phyloP scores from a whole-genome alignment of 2,329 filamentous ascomycete species.

The Podosphaera fusca region DNA sequence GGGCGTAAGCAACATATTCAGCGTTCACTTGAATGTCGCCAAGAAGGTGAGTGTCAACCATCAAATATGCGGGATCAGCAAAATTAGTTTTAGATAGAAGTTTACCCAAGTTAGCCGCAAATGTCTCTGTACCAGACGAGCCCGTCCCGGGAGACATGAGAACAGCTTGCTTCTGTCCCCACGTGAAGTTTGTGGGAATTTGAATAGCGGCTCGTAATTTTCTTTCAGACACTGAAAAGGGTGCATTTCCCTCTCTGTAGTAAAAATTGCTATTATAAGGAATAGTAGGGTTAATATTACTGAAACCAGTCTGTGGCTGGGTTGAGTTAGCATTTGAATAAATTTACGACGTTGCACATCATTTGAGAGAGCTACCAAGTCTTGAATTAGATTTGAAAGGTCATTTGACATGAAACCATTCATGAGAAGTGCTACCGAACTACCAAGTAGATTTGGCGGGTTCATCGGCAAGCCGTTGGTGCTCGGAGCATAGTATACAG shows the following conservation, averaged over 20 bases:
- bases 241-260: constrained; percentile 19
- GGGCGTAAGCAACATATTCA: constrained; percentile 33
- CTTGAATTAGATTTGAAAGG: constrained; percentile 2
- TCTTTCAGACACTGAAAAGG: constrained; percentile 24
- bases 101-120: constrained; percentile 22
- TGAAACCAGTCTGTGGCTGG: neutral
- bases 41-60: constrained; percentile 25
- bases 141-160: constrained; percentile 31
- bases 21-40: constrained; percentile 26
- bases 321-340: neutral
- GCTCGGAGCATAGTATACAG: constrained; percentile 1
- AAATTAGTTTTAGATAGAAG: constrained; percentile 21
- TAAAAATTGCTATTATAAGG: constrained; percentile 19
- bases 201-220: constrained; percentile 27
- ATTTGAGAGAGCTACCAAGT: neutral
- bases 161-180: constrained; percentile 23
- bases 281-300: constrained; percentile 4
- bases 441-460: constrained; percentile 4
- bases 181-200: constrained; percentile 26
- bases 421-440: constrained; percentile 4
- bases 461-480: constrained; percentile 4
- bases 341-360: neutral
- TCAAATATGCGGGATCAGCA: constrained; percentile 30
- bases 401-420: constrained; percentile 6
- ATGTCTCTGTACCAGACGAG: constrained; percentile 20